Base-by-base conservation (phyloP, 139 green algal genomes). In the Microglena sp. region DNA sequence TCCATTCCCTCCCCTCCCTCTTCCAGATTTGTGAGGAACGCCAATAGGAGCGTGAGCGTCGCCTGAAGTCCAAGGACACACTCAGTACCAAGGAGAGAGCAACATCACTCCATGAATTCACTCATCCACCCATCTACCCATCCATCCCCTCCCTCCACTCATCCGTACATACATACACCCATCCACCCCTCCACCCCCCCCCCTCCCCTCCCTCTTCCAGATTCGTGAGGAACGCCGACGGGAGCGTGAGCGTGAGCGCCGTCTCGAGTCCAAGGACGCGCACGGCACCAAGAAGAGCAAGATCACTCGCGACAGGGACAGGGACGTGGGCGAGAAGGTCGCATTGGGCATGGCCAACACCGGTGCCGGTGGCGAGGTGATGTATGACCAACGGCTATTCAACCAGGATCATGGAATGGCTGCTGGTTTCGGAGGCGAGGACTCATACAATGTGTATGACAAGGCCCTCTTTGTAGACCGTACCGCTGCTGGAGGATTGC, bases 381-480 rank as follows among this genome's bases (percentile, higher is more conserved):
- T 92, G 86, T 98, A 98, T 77, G 93, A 98, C 82, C 84, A 93
- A 74, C 86, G 93, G 2, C 80, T 98, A 58, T 98, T 98, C 86
- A 98, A 98, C 82, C 93, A 96, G 81, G 92, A 97, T 46, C 72
- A 76, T 32, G 90, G 90, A 46, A 84, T 96, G 75, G 80, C 68
- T 29, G 75, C 70, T 8, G 92, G 92, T 18, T 89, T 97, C 67
- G 87, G 72, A 0, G 69, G 73, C 0, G 93, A 98, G 34, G 93
- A 98, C 74, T 55, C 55, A 27, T 98, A 98, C 81, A 92, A 89
- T 74, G 55, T 95, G 44, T 98, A 98, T 70, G 93, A 98, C 80
- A 96, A 96, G 82, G 74, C 86, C 4, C 78, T 98, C 59, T 98
- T 96, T 63, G 77, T 84, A 1, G 87, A 94, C 68, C 80, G 86